Conservation (phyloP, 164 flowering plant species). For the Nymphaea thermarum region DNA sequence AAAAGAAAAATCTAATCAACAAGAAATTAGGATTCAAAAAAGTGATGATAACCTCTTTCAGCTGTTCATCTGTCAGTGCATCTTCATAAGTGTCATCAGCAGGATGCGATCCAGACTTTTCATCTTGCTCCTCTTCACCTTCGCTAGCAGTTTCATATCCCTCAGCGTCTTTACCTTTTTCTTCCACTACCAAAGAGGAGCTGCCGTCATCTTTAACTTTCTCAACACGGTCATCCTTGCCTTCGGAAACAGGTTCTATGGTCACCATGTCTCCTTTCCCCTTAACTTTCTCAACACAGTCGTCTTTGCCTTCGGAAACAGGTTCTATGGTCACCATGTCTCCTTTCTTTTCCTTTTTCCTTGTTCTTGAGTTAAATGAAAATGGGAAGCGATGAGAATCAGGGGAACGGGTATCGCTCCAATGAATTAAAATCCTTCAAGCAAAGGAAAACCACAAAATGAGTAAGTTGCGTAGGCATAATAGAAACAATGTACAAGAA, state of each 20-base stretch:
- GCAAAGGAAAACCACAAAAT: too few relatives aligned
- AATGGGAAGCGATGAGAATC: too few relatives aligned
- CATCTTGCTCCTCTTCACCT: conserved; percentile 4
- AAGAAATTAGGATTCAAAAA: too few relatives aligned
- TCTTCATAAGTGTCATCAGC: conserved; percentile 5
- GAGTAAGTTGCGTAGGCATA: too few relatives aligned
- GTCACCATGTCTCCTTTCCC: conserved; percentile 6
- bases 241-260: conserved; percentile 6
- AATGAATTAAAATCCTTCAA: too few relatives aligned
- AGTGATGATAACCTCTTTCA: conserved; percentile 3
- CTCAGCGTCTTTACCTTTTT: conserved; percentile 1
- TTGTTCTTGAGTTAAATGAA: too few relatives aligned
- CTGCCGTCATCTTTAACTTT: neutral
- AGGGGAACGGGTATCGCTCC: too few relatives aligned
- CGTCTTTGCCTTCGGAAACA: neutral
- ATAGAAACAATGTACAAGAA: too few relatives aligned
- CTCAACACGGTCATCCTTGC: neutral
- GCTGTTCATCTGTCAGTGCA: conserved; percentile 7
- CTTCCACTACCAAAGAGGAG: neutral
- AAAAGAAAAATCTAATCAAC: too few relatives aligned
- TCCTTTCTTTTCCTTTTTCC: neutral
- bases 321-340: conserved; percentile 12
- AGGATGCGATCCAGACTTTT: neutral
- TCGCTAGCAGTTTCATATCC: conserved; percentile 14
- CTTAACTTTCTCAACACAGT: neutral